phyloP scores from a whole-genome alignment of 345 rosid genomes.

The Gossypium bickii region DNA sequence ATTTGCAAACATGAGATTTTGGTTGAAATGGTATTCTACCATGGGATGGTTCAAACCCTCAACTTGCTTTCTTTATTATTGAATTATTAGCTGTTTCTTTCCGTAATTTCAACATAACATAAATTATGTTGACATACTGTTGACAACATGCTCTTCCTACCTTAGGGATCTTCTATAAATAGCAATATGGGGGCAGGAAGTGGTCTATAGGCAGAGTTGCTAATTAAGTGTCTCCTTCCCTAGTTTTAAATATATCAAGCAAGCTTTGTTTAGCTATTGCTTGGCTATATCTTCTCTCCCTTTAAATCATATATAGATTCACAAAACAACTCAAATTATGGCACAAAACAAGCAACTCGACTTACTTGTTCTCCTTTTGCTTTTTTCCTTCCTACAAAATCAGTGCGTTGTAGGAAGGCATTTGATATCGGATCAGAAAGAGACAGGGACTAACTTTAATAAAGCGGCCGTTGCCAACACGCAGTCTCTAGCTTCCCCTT shows the following conservation, averaged over 20 bases:
- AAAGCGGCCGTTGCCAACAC: neutral
- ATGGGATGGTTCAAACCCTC: too few species aligned
- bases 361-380: conserved; percentile 26
- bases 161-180: conserved; percentile 15
- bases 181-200: neutral
- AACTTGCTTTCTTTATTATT: too few species aligned
- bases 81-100: too few species aligned
- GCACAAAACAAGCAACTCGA: conserved; percentile 29
- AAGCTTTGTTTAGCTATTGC: neutral
- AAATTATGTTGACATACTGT: neutral
- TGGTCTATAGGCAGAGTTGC: neutral
- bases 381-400: conserved; percentile 29
- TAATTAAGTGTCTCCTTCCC: neutral
- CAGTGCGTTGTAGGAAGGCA: conserved; percentile 37
- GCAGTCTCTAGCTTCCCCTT: conserved; percentile 15
- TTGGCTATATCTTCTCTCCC: neutral
- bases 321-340: conserved; percentile 24
- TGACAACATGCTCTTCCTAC: neutral
- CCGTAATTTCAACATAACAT: neutral
- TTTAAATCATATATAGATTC: neutral
- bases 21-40: too few species aligned
- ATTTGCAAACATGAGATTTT: too few species aligned
- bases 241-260: neutral
- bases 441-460: neutral
- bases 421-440: conserved; percentile 21